These are phyloP conservation scores for Tinospora cordifolia DNA, from an alignment of 164 flowering plant species.

Conservation along the genomic window DNA sequence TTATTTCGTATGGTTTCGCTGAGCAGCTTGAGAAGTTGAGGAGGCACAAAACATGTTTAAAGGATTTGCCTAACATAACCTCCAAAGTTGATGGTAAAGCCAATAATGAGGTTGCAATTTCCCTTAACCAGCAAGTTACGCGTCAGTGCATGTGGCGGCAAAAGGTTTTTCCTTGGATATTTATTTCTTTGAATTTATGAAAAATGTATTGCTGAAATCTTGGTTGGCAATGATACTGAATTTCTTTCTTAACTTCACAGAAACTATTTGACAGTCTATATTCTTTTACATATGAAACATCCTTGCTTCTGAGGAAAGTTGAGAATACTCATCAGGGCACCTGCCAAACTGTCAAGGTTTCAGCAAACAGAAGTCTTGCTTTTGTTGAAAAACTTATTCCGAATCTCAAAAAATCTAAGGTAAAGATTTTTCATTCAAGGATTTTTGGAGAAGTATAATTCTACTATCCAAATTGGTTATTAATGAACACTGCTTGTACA, in stretches of 20 bases:
- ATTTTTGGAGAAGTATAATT: neutral
- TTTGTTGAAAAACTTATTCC: constrained; percentile 46
- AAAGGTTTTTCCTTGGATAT: constrained; percentile 38
- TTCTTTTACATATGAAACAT: constrained; percentile 42
- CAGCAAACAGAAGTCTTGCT: constrained; percentile 23
- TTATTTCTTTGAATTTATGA: neutral
- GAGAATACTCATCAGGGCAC: constrained; percentile 39
- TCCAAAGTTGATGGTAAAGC: constrained; percentile 14
- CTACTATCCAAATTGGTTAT: neutral
- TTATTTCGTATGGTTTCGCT: constrained; percentile 43
- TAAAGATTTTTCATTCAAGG: constrained; percentile 8
- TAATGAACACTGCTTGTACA: constrained; percentile 24
- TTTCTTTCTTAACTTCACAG: constrained; percentile 35
- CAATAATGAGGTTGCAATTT: constrained; percentile 17
- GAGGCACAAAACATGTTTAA: constrained; percentile 28
- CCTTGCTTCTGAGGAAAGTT: constrained; percentile 44
- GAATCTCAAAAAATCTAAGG: constrained; percentile 62
- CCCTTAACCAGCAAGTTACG: constrained; percentile 36
- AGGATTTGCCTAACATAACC: constrained; percentile 24
- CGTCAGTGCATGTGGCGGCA: constrained; percentile 78
- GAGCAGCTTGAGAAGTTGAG: constrained; percentile 34
- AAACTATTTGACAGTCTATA: constrained; percentile 55
- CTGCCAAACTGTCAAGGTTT: constrained; percentile 44
- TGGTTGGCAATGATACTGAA: neutral
- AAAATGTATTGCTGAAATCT: neutral